Evolutionary conservation across 1,139 yeast species (phyloP).

Genomic region (Hansenula sp.): DNA sequence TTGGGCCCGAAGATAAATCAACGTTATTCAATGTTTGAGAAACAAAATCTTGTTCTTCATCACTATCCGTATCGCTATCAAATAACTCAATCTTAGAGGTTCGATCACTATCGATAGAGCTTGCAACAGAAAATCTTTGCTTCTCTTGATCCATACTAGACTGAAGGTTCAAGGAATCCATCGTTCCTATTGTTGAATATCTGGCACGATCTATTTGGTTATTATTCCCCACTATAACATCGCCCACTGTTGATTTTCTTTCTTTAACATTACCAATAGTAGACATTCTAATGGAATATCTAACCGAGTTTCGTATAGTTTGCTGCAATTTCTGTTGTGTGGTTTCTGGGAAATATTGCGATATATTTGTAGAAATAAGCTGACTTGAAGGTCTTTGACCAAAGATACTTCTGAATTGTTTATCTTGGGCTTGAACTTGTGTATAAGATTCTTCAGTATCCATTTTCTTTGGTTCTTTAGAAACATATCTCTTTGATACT

Average conservation of each 20-base stretch:
- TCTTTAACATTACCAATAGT: slow-evolving; percentile 17
- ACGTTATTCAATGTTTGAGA: slow-evolving; percentile 20
- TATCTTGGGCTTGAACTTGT: slow-evolving; percentile 10
- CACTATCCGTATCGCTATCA: slow-evolving; percentile 41
- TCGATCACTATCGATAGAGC: slow-evolving; percentile 34
- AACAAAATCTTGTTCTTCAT: slow-evolving; percentile 35
- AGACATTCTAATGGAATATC: slow-evolving; percentile 64
- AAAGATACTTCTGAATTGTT: slow-evolving; percentile 51
- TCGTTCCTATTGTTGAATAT: slow-evolving; percentile 16
- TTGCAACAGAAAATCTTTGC: slow-evolving; percentile 35
- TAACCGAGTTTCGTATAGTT: slow-evolving; percentile 79
- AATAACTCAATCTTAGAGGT: slow-evolving; percentile 48
- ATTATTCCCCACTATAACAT: slow-evolving; percentile 56
- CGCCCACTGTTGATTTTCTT: slow-evolving; percentile 53
- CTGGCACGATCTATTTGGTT: slow-evolving; percentile 59
- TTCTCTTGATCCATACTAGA: slow-evolving; percentile 20
- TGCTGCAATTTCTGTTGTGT: slow-evolving; percentile 68
- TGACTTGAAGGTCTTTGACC: slow-evolving; percentile 95
- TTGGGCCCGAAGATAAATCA: slow-evolving; percentile 15
- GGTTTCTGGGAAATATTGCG: slow-evolving; percentile 90
- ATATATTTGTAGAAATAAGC: slow-evolving; percentile 81
- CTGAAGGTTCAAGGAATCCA: slow-evolving; percentile 24
- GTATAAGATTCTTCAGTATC: slow-evolving; percentile 2
- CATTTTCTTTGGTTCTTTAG: slow-evolving; percentile 13
- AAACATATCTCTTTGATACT: slow-evolving; percentile 46